Conservation (phyloP, 208 protist genomes). For the Tritrichomonas foetus region DNA sequence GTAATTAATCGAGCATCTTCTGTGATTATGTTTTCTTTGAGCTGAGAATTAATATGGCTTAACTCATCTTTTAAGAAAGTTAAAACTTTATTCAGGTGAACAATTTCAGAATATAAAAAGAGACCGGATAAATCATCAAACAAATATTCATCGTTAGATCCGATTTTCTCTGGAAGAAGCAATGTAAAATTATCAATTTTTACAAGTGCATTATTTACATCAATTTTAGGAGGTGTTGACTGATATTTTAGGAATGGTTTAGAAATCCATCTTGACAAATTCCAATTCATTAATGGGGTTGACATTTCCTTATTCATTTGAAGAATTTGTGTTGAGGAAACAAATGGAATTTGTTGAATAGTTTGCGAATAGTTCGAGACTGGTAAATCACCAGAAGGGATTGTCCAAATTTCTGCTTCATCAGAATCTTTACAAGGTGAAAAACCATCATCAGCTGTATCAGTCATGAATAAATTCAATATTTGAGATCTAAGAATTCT, state of each 20-base stretch:
- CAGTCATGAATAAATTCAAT: not conserved
- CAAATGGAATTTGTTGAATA: not conserved
- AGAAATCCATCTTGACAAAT: not conserved
- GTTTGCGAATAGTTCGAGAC: not conserved
- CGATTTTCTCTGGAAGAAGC: not conserved
- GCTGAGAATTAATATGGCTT: not conserved
- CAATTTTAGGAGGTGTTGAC: not conserved
- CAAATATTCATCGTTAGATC: not conserved
- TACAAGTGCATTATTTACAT: not conserved
- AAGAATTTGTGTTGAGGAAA: not conserved
- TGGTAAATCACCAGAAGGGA: not conserved
- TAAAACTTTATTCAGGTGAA: not conserved
- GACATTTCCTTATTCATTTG: not conserved
- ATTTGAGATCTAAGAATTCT: no score
- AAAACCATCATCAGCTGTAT: not conserved
- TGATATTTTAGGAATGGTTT: not conserved
- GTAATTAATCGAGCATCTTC: not conserved
- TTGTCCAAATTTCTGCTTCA: not conserved
- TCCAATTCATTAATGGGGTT: not conserved
- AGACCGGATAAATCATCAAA: not conserved
- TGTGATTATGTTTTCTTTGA: not conserved
- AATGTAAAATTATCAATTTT: conserved; percentile 15
- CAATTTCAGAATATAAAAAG: not conserved
- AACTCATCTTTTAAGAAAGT: not conserved
- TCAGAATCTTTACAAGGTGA: not conserved